Evolutionary conservation across 2,329 filamentous ascomycete species (phyloP), one percentile per base, ranked within the genome.

Genomic region (Leptographium galeiforme): DNA sequence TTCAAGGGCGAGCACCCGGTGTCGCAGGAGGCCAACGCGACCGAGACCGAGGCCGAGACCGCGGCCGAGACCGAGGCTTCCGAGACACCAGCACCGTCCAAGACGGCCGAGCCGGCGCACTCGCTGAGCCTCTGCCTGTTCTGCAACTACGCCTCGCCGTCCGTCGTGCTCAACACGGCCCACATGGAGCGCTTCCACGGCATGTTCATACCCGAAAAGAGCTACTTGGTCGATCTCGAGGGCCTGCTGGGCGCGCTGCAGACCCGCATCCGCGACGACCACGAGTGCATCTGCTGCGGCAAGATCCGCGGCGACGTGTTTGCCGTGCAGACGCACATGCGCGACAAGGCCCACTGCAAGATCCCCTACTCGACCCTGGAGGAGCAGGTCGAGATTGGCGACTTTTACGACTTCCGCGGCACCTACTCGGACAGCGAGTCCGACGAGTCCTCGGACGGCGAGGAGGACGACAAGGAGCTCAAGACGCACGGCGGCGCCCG

Each of bases 341-440:
- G 89, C 46, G 93, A 98, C 66, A 91, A 89, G 65, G 86, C 89
- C 1, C 93, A 98, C 69, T 97, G 91, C 77, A 95, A 90, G 78
- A 94, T 98, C 61, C 90, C 89, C 0, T 98, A 91, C 67, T 82
- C 84, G 51, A 85, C 83, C 0, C 88, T 96, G 64, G 84, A 86
- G 39, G 89, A 97, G 64, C 89, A 96, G 71, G 78, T 97, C 34
- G 89, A 94, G 53, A 88, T 98, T 63, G 93, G 93, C 54, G 88
- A 97, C 59, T 96, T 88, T 68, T 98, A 98, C 68, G 93, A 98
- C 65, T 98, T 98, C 76, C 80, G 87, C 59, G 87, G 87, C 69
- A 95, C 93, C 1, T 98, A 98, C 67, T 93, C 89, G 0, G 93
- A 97, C 62, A 81, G 76, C 12, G 87, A 80, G 40, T 36, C 48